Base-by-base conservation (phyloP, 139 green algal species). In the Diplosphaera chodatii region DNA sequence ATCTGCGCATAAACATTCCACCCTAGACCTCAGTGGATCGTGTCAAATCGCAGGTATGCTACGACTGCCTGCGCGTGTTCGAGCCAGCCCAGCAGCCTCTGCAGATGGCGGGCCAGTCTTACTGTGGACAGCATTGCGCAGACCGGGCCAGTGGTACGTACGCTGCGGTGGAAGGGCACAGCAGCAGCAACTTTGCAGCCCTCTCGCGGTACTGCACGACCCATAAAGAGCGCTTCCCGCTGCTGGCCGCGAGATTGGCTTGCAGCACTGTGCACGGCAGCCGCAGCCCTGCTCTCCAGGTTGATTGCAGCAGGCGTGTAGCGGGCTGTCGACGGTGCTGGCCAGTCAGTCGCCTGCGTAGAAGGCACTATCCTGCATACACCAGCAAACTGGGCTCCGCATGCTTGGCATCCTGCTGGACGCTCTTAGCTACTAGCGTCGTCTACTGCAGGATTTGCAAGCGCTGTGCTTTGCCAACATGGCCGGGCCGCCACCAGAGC, bases 381-480 rank as follows among this genome's bases (percentile, higher is more conserved):
- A 67, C 65, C 5, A 56, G 66, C 31, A 20, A 70, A n/a, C 37
- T 77, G 28, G 6, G 37, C 37, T 10, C 37, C 6, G 6, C 10
- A 48, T 48, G 37, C 37, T 48, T 48, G 37, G 37, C 37, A 48
- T n/a, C n/a, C n/a, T n/a, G n/a, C n/a, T n/a, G n/a, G n/a, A n/a
- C n/a, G n/a, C n/a, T n/a, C n/a, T n/a, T n/a, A n/a, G n/a, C n/a
- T n/a, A n/a, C n/a, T n/a, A n/a, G 37, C 37, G 37, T 48, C 37
- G 37, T 10, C 37, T n/a, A 6, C 37, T 48, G 37, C 33, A 56
- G 15, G 41, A 66, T 64, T 32, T 91, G 56, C 59, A 65, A 40
- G 73, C 78, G 59, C 77, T 90, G 48, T 91, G 84, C 55, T 86
- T 74, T 33, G 85, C 82, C 55, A 85, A 82, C 32, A 48, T 85